Evolutionary conservation across 2,329 filamentous ascomycete species (phyloP).

Genomic region (Aspergillus sp.): DNA sequence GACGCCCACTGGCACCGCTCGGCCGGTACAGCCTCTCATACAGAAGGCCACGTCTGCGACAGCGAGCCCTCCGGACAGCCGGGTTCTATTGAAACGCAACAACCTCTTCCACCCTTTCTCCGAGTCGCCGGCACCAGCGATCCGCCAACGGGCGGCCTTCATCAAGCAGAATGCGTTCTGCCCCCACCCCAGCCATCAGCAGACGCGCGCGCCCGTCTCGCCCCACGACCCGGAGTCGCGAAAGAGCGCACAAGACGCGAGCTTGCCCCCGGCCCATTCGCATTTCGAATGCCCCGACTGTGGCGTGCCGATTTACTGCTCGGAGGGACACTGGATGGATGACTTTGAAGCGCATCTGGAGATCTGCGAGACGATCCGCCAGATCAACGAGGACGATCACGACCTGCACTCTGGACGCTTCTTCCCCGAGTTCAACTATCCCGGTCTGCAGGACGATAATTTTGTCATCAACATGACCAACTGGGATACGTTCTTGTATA

Average conservation of each 20-base stretch:
- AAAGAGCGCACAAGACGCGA: conserved; percentile 46
- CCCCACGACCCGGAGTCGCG: conserved; percentile 63
- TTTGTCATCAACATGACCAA: conserved; percentile 95
- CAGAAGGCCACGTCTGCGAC: conserved; percentile 29
- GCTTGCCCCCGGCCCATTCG: conserved; percentile 73
- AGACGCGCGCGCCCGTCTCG: conserved; percentile 67
- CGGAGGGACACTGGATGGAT: conserved; percentile 90
- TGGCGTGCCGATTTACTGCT: conserved; percentile 90
- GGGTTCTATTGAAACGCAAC: conserved; percentile 61
- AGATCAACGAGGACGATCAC: conserved; percentile 98
- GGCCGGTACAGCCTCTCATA: conserved; percentile 15
- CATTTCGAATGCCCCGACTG: conserved; percentile 96
- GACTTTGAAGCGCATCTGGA: conserved; percentile 92
- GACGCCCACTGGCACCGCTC: background rate
- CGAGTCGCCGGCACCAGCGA: conserved; percentile 81
- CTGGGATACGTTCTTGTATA: conserved; percentile 97
- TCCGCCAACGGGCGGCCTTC: conserved; percentile 81
- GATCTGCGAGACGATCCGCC: conserved; percentile 83
- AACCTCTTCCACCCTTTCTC: conserved; percentile 94
- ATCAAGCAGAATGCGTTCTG: conserved; percentile 94
- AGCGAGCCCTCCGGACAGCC: conserved; percentile 22
- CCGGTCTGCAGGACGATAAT: conserved; percentile 85
- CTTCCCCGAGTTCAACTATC: conserved; percentile 93
- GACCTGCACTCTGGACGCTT: conserved; percentile 85
- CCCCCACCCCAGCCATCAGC: conserved; percentile 82